Conservation (phyloP, 1,284 basidiomycete genomes). For the Baeospora myosura region DNA sequence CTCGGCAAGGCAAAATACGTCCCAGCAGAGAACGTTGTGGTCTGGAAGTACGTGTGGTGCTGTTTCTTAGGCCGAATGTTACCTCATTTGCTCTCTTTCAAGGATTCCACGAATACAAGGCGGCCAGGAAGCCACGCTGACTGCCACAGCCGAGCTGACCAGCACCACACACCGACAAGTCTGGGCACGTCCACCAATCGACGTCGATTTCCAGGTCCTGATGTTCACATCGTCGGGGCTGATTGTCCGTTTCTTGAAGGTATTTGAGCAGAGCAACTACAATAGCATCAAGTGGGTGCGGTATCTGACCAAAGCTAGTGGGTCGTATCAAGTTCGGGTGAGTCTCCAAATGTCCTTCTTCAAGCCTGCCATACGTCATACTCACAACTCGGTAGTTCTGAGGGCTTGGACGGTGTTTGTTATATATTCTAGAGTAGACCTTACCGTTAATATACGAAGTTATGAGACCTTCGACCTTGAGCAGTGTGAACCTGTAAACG, state of each 20-base stretch:
- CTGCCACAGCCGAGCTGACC: constrained; percentile 78
- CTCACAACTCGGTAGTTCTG: too few species aligned
- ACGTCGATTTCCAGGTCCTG: constrained; percentile 95
- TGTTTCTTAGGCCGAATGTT: constrained; percentile 1
- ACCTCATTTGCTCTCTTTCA: constrained; percentile 7
- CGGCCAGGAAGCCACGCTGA: constrained; percentile 82
- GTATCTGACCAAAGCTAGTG: constrained; percentile 83
- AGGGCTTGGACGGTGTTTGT: too few species aligned
- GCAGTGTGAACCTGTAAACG: too few species aligned
- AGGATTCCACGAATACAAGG: constrained; percentile 93
- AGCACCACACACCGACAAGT: constrained; percentile 86
- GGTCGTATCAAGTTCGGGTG: constrained; percentile 81
- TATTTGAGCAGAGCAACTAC: constrained; percentile 94
- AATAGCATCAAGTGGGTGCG: constrained; percentile 91
- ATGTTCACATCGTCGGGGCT: constrained; percentile 98
- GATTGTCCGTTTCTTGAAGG: constrained; percentile 94
- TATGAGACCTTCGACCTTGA: too few species aligned
- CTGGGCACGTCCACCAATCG: constrained; percentile 96
- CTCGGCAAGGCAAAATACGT: constrained; percentile 96
- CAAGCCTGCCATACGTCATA: neutral
- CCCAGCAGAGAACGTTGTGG: constrained; percentile 89
- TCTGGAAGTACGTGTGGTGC: constrained; percentile 83
- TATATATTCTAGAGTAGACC: too few species aligned
- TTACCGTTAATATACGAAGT: too few species aligned
- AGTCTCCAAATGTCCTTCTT: constrained; percentile 23